Percentiles rank a stretch among this genome's conserved stretches.
Conservation (phyloP, 768 basidiomycete species). For the Trametes elegans region DNA sequence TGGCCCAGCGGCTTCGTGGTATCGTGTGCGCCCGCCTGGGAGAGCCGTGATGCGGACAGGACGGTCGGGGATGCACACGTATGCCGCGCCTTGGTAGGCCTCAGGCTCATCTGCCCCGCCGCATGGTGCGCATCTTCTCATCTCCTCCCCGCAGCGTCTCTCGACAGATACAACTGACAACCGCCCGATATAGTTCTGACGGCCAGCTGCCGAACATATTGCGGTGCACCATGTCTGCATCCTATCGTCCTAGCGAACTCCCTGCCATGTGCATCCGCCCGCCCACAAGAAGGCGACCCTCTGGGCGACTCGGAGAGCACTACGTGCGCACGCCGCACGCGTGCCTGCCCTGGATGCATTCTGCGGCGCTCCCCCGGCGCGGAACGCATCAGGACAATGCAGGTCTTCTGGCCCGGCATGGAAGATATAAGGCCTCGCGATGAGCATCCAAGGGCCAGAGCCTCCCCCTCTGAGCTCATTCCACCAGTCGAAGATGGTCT, state of each 20-base stretch:
- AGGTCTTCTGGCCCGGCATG: constrained; percentile 1
- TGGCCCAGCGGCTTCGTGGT: not conserved
- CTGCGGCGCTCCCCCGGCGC: not conserved
- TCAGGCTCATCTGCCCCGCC: constrained; percentile 8
- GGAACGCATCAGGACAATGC: not conserved
- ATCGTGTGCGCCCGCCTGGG: constrained; percentile 6
- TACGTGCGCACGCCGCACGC: constrained; percentile 11
- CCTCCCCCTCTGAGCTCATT: constrained; percentile 1
- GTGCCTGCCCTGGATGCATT: constrained; percentile 6
- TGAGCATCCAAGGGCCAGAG: not conserved
- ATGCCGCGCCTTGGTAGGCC: not conserved
- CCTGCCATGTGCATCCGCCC: not conserved
- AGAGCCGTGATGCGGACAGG: not conserved
- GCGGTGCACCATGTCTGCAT: not conserved
- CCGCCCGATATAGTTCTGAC: constrained; percentile 8
- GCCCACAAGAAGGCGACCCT: not conserved
- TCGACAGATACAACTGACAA: constrained; percentile 3
- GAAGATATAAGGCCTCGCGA: constrained; percentile 8
- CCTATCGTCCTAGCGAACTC: not conserved
- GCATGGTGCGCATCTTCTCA: constrained; percentile 13
- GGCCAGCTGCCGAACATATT: constrained; percentile 9
- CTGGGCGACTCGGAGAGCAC: not conserved
- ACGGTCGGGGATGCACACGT: not conserved
- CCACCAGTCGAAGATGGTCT: constrained; percentile 9
- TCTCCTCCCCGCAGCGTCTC: not conserved